Evolutionary conservation across 2,329 filamentous ascomycete species (phyloP).

Genomic region (Pseudogymnoascus sp.): DNA sequence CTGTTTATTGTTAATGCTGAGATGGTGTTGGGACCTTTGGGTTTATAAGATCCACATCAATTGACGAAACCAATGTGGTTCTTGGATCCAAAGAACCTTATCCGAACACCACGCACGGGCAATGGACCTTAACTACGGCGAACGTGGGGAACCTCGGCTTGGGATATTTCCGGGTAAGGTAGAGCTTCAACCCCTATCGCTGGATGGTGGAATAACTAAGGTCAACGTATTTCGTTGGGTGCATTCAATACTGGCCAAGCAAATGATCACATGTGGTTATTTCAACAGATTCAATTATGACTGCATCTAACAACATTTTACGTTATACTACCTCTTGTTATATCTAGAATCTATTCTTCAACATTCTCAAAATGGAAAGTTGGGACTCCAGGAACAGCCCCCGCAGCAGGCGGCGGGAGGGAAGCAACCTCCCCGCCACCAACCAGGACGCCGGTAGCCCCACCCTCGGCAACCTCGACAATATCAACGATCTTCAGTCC

Average conservation of each 20-base stretch:
- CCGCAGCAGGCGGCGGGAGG: slow-evolving; percentile 56
- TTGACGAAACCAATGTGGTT: neutral
- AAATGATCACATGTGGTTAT: neutral
- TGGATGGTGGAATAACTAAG: neutral
- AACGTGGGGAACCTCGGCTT: slow-evolving; percentile 8
- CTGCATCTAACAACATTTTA: slow-evolving; percentile 4
- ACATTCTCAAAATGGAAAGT: slow-evolving; percentile 83
- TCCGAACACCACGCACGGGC: neutral
- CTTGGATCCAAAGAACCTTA: neutral
- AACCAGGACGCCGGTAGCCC: slow-evolving; percentile 53
- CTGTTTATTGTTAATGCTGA: neutral
- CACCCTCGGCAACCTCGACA: slow-evolving; percentile 62
- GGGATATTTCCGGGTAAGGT: neutral
- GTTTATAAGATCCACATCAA: slow-evolving; percentile 5
- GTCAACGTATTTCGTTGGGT: neutral
- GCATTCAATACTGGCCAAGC: neutral
- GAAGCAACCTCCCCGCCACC: slow-evolving; percentile 48
- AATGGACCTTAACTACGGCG: neutral
- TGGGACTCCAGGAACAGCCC: slow-evolving; percentile 73
- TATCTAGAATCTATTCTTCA: slow-evolving; percentile 26
- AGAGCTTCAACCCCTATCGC: neutral
- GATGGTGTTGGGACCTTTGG: slow-evolving; percentile 1
- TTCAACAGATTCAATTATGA: neutral
- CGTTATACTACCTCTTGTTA: neutral
- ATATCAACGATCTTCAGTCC: slow-evolving; percentile 66